Evolutionary conservation across 2,329 filamentous ascomycete genomes (phyloP), one percentile per base, ranked within the genome.

Genomic region (Clonostachys rosea): DNA sequence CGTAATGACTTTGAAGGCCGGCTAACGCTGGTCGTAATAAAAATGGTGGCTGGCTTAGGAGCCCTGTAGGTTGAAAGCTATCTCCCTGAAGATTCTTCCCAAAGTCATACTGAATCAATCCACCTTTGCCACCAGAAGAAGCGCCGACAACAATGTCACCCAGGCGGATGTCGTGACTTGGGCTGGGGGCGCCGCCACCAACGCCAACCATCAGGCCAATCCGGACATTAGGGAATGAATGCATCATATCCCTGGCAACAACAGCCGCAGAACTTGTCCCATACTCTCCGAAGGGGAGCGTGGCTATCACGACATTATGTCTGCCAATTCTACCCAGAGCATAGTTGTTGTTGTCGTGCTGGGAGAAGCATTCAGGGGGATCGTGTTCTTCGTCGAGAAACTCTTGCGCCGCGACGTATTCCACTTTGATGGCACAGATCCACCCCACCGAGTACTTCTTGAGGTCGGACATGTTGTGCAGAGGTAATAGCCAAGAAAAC

Each of bases 311-410:
- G 7, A 69, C 52, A 35, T 70, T 64, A 44, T 70, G 64, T 13
- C 48, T 47, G 1, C 57, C 58, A 2, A 69, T 61, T 1, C 42
- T 46, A 2, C 65, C 67, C 1, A 63, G 50, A 5, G 52, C 52
- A 45, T 70, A 70, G 30, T 57, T 59, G 36, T 52, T 52, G 43
- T 55, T 55, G 36, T 63, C 62, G 12, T 58, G 33, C 3, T 8
- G 24, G 5, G 48, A 7, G 18, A 59, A 35, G 62, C 63, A 13
- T 24, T 55, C 51, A 0, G 54, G 60, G 1, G 11, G 5, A 1
- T 56, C 58, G 43, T 72, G 64, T 40, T 57, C 49, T 50, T 71
- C 62, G 43, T 74, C 69, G 4, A 74, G 64, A 24, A 72, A 63
- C 0, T 44, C 54, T 33, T 55, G 52, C 5, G 70, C 69, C 5